These are phyloP conservation scores for Saururus chinensis DNA, from an alignment of 164 flowering plant genomes.

Conservation along the genomic window DNA sequence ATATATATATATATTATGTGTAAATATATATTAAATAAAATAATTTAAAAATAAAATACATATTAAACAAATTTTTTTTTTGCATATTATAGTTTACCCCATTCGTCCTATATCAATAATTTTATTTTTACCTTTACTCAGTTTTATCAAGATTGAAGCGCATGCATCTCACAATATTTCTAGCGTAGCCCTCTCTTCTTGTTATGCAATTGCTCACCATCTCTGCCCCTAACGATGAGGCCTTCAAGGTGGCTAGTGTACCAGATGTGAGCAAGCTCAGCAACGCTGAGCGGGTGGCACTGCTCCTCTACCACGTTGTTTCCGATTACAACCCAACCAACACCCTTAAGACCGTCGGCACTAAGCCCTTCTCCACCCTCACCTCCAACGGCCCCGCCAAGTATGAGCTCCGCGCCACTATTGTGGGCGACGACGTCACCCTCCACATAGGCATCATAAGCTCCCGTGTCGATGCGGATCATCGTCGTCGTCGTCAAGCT, in stretches of 20 bases:
- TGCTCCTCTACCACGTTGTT: conserved; percentile 62
- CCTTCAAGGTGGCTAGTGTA: conserved; percentile 44
- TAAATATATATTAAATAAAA: no score
- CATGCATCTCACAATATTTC: no score
- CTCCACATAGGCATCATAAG: conserved; percentile 62
- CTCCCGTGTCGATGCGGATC: background rate
- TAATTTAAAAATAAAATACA: no score
- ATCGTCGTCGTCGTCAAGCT: no score
- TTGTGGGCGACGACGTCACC: conserved; percentile 65
- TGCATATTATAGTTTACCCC: no score
- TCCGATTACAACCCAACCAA: conserved; percentile 48
- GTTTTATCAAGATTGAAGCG: no score
- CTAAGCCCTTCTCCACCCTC: conserved; percentile 39
- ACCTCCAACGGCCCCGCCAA: conserved; percentile 73
- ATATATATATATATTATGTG: no score
- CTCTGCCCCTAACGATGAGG: conserved; percentile 66
- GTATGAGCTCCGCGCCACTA: conserved; percentile 29
- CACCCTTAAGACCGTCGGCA: conserved; percentile 44
- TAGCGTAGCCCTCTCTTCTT: no score
- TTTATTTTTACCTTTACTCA: no score
- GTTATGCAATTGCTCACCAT: no score
- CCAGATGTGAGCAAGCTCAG: conserved; percentile 64
- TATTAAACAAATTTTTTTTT: no score
- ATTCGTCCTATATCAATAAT: no score
- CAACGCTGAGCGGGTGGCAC: conserved; percentile 54